Evolutionary conservation across 2,329 filamentous ascomycete species (phyloP).

Genomic region (Macrophomina phaseolina): DNA sequence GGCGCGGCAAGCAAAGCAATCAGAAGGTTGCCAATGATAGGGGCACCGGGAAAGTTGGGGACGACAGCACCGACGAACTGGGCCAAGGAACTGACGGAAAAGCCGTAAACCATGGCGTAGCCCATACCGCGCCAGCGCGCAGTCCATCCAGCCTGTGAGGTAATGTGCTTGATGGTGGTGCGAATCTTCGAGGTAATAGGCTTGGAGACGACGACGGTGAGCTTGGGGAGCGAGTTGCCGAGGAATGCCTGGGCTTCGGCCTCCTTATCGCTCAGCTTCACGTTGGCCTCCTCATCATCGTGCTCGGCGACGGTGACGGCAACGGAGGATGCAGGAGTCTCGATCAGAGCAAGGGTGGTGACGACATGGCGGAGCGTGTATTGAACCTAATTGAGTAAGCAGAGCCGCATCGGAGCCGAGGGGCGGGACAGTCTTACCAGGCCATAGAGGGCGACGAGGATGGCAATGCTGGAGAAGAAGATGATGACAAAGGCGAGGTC

Average conservation of each 20-base stretch:
- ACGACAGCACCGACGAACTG: slow-evolving; percentile 53
- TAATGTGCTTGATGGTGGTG: slow-evolving; percentile 65
- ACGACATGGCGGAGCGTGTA: slow-evolving; percentile 68
- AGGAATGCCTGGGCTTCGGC: slow-evolving; percentile 45
- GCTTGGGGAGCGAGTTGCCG: slow-evolving; percentile 37
- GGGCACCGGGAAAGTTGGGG: slow-evolving; percentile 49
- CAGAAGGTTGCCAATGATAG: slow-evolving; percentile 61
- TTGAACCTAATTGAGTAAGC: slow-evolving; percentile 36
- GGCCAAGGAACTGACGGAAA: slow-evolving; percentile 45
- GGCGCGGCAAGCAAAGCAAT: slow-evolving; percentile 68
- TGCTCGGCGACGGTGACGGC: slow-evolving; percentile 57
- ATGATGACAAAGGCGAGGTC: slow-evolving; percentile 39
- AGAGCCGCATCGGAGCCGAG: not conserved
- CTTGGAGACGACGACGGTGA: slow-evolving; percentile 55
- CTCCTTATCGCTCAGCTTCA: slow-evolving; percentile 41
- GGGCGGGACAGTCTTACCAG: slow-evolving; percentile 41
- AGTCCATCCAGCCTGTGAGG: slow-evolving; percentile 65
- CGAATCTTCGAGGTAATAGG: slow-evolving; percentile 68
- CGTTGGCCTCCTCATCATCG: slow-evolving; percentile 47
- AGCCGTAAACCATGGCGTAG: slow-evolving; percentile 49
- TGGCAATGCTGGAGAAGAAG: slow-evolving; percentile 43
- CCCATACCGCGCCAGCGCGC: slow-evolving; percentile 73
- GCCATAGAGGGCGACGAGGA: slow-evolving; percentile 49
- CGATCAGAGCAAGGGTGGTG: slow-evolving; percentile 67
- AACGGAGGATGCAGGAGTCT: slow-evolving; percentile 62